Evolutionary conservation across 257 asterid genomes (phyloP).

Genomic region (Misopates orontium): DNA sequence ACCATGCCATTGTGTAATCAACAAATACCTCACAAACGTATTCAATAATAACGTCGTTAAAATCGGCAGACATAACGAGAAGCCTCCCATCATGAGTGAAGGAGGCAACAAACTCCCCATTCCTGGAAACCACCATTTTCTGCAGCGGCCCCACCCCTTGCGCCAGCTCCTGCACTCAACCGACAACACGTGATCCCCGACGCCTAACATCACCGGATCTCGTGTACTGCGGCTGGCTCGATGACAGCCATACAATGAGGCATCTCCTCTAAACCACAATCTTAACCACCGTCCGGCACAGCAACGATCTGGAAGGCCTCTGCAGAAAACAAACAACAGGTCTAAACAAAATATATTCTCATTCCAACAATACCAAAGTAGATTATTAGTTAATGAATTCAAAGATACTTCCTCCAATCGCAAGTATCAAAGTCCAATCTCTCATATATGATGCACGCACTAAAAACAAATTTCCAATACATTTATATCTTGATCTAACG

Average conservation of each 20-base stretch:
- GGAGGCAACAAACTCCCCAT: constrained; percentile 77
- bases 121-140: constrained; percentile 87
- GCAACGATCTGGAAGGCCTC: constrained; percentile 82
- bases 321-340: no score
- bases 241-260: constrained; percentile 93
- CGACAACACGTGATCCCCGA: constrained; percentile 71
- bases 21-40: constrained; percentile 77
- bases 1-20: no score
- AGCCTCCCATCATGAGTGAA: constrained; percentile 92
- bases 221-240: constrained; percentile 88
- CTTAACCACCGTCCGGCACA: constrained; percentile 63
- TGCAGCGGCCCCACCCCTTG: constrained; percentile 78
- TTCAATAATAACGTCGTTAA: constrained; percentile 67
- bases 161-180: constrained; percentile 83
- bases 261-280: constrained; percentile 72
- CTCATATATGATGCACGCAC: no score
- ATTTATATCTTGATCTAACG: no score
- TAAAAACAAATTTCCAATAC: no score
- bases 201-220: constrained; percentile 90
- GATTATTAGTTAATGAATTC: no score
- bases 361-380: no score
- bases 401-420: no score
- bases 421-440: no score
- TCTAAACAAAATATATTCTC: no score
- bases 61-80: constrained; percentile 75